These are phyloP conservation scores for Aspergillus ibericus DNA, from an alignment of 2,329 filamentous ascomycete species.

Conservation along the genomic window DNA sequence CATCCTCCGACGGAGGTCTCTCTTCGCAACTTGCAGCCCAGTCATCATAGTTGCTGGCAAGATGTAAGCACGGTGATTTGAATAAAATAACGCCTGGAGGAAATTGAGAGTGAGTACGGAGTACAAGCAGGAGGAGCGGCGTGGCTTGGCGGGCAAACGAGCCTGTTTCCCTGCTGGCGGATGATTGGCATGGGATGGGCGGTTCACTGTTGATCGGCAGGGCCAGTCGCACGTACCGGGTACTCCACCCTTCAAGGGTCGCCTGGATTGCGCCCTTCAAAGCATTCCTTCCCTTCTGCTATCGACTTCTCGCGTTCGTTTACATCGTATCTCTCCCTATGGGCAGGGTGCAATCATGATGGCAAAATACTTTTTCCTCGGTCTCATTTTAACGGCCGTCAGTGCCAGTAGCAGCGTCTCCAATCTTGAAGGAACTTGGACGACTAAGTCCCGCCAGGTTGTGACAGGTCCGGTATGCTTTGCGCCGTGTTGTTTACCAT, in stretches of 20 bases:
- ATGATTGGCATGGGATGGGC: constrained; percentile 10
- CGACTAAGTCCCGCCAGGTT: constrained; percentile 68
- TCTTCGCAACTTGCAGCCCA: constrained; percentile 67
- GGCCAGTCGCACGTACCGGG: constrained; percentile 12
- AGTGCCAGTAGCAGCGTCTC: constrained; percentile 44
- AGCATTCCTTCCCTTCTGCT: constrained; percentile 7
- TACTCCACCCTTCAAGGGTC: constrained; percentile 10
- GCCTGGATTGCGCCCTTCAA: constrained; percentile 14
- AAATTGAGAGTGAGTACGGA: too few relatives aligned
- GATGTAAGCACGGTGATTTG: neutral
- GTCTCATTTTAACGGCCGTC: constrained; percentile 38
- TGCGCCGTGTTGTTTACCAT: constrained; percentile 1
- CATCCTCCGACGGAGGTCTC: constrained; percentile 70
- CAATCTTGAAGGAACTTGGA: constrained; percentile 68
- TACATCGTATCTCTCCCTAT: neutral
- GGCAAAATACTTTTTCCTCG: constrained; percentile 32
- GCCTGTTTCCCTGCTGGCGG: constrained; percentile 11
- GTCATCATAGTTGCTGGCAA: constrained; percentile 46
- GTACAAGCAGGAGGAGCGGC: neutral
- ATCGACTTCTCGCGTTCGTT: neutral
- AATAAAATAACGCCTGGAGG: too few relatives aligned
- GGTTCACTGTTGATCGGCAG: constrained; percentile 12
- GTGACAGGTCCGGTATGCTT: constrained; percentile 65
- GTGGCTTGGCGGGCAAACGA: constrained; percentile 13
- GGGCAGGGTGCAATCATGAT: constrained; percentile 25